Percentiles rank a stretch among this genome's conserved stretches.
phyloP scores from a whole-genome alignment of 2,329 filamentous ascomycete genomes.

The Aureobasidium namibiae region DNA sequence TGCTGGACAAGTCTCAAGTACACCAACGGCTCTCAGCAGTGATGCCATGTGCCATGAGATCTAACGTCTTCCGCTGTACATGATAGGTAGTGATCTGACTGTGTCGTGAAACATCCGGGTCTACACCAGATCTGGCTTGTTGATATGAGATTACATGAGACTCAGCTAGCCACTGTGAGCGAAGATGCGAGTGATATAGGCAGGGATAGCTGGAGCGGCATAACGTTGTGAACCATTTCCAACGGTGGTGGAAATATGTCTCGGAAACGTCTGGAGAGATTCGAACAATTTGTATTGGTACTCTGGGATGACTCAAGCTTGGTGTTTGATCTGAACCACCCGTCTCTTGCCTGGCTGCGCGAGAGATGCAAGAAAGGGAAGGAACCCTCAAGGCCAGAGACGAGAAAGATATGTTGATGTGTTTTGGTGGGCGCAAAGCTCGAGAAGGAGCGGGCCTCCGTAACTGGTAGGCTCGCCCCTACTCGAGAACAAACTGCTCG shows the following conservation, averaged over 20 bases:
- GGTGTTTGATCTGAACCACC: too few relatives aligned
- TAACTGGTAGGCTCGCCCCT: background rate
- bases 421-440: background rate
- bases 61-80: background rate
- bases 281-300: background rate
- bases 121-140: background rate
- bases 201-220: background rate
- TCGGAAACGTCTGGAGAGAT: background rate
- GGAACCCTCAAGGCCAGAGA: background rate
- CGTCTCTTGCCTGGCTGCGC: background rate
- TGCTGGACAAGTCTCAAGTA: background rate
- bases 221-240: background rate
- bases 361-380: background rate
- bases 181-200: background rate
- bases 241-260: constrained; percentile 4
- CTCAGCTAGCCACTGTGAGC: background rate
- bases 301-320: background rate
- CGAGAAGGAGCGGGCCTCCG: background rate
- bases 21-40: background rate
- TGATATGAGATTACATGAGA: too few relatives aligned
- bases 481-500: background rate
- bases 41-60: background rate
- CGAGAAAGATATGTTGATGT: background rate
- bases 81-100: background rate
- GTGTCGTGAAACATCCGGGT: background rate